A percentile compares a stretch with the other conserved stretches of the same genome.
Evolutionary conservation across 164 flowering plant genomes (phyloP).

Genomic region (Aristolochia fimbriata): DNA sequence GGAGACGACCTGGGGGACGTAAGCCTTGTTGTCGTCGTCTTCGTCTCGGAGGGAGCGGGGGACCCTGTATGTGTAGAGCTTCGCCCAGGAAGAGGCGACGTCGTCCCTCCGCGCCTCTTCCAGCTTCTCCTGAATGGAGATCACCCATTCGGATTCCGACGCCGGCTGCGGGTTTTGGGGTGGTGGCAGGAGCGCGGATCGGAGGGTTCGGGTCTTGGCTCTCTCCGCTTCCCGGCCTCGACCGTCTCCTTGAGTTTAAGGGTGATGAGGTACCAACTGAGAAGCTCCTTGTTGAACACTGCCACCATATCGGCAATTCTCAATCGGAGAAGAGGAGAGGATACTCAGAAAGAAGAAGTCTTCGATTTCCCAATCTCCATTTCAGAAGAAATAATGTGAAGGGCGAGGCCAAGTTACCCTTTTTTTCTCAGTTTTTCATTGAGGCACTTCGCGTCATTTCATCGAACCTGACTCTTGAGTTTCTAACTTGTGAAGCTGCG

Average conservation of each 20-base stretch:
- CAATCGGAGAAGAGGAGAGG: no score
- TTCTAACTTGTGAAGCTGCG: no score
- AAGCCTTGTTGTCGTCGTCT: constrained; percentile 39
- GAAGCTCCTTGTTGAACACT: constrained; percentile 27
- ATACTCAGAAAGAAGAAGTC: no score
- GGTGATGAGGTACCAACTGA: constrained; percentile 30
- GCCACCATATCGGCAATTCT: constrained; percentile 17
- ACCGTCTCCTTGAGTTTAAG: constrained; percentile 26
- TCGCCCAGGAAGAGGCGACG: constrained; percentile 39
- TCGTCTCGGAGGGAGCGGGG: constrained; percentile 35
- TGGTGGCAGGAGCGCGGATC: constrained; percentile 7
- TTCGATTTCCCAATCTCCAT: no score
- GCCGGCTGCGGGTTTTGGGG: constrained; percentile 9
- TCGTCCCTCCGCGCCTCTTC: constrained; percentile 55
- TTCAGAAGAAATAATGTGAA: no score
- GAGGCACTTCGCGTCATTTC: no score
- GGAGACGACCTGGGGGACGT: constrained; percentile 54
- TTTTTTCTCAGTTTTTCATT: no score
- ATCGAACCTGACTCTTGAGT: no score
- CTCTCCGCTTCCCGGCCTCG: constrained; percentile 3
- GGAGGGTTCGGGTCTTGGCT: constrained; percentile 2
- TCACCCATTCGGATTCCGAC: constrained; percentile 47
- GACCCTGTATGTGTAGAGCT: constrained; percentile 40
- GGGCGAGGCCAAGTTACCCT: no score
- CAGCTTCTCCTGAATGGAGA: constrained; percentile 56